These are phyloP conservation scores for Prosopis cineraria DNA, from an alignment of 306 rosid species.

Conservation along the genomic window DNA sequence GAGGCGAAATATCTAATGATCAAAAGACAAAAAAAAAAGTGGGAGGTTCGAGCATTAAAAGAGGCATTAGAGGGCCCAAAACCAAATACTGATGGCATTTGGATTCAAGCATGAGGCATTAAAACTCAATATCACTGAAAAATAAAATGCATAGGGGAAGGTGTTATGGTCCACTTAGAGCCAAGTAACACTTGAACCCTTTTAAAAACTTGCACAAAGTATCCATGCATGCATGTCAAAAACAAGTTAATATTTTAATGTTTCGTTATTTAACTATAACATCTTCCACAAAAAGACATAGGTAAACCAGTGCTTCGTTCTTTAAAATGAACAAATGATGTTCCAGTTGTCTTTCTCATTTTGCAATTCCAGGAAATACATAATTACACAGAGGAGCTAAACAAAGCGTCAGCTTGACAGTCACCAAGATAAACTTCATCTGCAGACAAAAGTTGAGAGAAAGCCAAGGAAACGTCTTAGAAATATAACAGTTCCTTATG, in stretches of 20 bases:
- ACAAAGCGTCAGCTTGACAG: conserved; percentile 1
- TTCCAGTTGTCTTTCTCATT: background rate
- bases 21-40: too few species aligned
- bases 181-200: conserved; percentile 13
- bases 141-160: conserved; percentile 6
- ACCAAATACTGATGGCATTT: too few species aligned
- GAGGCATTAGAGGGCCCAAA: too few species aligned
- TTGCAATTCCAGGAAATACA: background rate
- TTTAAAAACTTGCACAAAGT: background rate
- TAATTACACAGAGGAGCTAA: conserved; percentile 3
- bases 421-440: conserved; percentile 4
- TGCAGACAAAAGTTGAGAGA: background rate
- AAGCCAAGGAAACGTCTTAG: background rate
- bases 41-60: too few species aligned
- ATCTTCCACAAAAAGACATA: conserved; percentile 20
- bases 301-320: background rate
- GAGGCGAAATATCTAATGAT: too few species aligned
- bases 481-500: conserved; percentile 6
- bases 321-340: background rate
- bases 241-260: background rate
- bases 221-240: background rate
- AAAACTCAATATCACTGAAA: conserved; percentile 1
- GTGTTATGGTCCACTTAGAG: conserved; percentile 14
- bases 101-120: conserved; percentile 9
- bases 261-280: background rate